Conservation (phyloP, 495 filamentous ascomycete genomes). For the Penicillium desertorum region DNA sequence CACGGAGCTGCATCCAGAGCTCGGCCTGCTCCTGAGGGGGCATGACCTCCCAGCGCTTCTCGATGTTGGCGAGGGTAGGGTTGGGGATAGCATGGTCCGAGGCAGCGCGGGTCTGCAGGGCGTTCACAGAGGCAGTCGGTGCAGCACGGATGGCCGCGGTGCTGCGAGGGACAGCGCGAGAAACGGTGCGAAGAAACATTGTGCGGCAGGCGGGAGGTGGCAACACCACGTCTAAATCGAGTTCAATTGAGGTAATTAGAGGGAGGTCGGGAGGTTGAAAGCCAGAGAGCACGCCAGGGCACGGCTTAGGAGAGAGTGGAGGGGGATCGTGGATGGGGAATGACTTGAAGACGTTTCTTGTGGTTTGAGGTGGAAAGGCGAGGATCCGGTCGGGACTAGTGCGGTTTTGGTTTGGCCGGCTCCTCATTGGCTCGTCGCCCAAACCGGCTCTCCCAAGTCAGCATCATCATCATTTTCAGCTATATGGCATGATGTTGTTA, state of each 20-base stretch:
- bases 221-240: slow-evolving; percentile 32
- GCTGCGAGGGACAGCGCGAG: slow-evolving; percentile 49
- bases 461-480: slow-evolving; percentile 30
- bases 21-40: slow-evolving; percentile 98
- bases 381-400: slow-evolving; percentile 41
- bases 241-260: slow-evolving; percentile 32
- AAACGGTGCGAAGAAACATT: slow-evolving; percentile 50
- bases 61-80: slow-evolving; percentile 94
- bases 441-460: slow-evolving; percentile 24
- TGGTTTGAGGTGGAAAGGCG: slow-evolving; percentile 50
- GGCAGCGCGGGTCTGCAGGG: slow-evolving; percentile 61
- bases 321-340: slow-evolving; percentile 38
- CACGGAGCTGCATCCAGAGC: slow-evolving; percentile 94
- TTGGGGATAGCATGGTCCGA: slow-evolving; percentile 91
- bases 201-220: slow-evolving; percentile 42
- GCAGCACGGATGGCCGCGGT: slow-evolving; percentile 44
- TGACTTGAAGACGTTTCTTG: slow-evolving; percentile 40
- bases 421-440: slow-evolving; percentile 37
- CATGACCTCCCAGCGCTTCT: slow-evolving; percentile 98
- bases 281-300: slow-evolving; percentile 28
- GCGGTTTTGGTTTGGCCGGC: slow-evolving; percentile 38
- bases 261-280: slow-evolving; percentile 19
- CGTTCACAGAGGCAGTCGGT: slow-evolving; percentile 42
- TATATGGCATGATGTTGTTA: slow-evolving; percentile 10
- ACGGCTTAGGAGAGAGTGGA: slow-evolving; percentile 38